Base-by-base conservation (phyloP, 2,329 filamentous ascomycete genomes). In the Leptographium procerum region DNA sequence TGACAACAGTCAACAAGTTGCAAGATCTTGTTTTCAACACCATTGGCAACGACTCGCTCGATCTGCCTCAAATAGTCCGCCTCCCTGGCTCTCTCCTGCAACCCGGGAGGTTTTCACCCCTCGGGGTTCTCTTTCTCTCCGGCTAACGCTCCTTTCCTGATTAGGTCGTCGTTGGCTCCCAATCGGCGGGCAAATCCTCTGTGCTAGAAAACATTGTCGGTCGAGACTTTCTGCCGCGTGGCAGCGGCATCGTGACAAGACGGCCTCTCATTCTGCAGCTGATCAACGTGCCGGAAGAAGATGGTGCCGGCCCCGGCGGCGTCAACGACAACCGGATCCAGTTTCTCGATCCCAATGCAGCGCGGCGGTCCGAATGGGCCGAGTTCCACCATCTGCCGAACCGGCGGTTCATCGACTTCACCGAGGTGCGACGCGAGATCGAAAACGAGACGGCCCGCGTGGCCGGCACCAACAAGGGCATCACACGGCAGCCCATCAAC, bases 1-100 rank as follows among this genome's bases (percentile, higher is more conserved):
- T 99, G 71, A 85, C 84, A 66, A 95, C 91, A 64, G 94, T 99
- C 77, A 99, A 99, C 80, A 95, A 95, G 80, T 81, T 99, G 69
- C 94, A 99, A 75, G 94, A 97, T 74, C 77, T 99, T 69, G 94
- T 99, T 69, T 99, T 99, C 80, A 99, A 99, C 77, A 99, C 94
- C 66, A 99, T 99, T 73, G 94, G 94, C 74, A 97, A 91, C 78
- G 94, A 99, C 74, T 97, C 92, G 57, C 82, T 99, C 61, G 94
- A 99, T 75, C 79, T 99, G 59, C 94, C 94, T 60, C 94, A 99
- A 77, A 99, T 99, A 81, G 94, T 96, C 85, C 70, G 85, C 62
- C 58, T 33, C 36, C 8, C n/a, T 9, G 11, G 16, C 48, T 22
- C 11, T 26, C 48, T 28, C 10, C 16, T 31, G 8, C 13, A 26